Base-by-base conservation (phyloP, 1,139 yeast species). In the Petasospora fabianii region DNA sequence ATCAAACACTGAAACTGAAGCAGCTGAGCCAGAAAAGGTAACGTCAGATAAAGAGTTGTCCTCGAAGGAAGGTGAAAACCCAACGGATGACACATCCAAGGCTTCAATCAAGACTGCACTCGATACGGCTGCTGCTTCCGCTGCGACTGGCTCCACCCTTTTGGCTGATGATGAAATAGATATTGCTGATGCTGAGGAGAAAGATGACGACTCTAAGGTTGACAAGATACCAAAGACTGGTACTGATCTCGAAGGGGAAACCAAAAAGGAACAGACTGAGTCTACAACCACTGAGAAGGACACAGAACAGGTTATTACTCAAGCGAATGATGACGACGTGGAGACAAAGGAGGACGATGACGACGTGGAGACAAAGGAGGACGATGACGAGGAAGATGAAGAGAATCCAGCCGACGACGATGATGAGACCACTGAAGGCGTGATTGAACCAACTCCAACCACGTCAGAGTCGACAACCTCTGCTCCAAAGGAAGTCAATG, bases 401-500 rank as follows among this genome's bases (percentile, higher is more conserved):
- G 24, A n/a, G n/a, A n/a, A n/a, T n/a, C n/a, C n/a, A n/a, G 26
- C 12, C n/a, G 13, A 12, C 6, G 26, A 22, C 12, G 26, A 12
- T 13, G 33, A 30, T 13, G 19, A 3, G 6, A 5, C n/a, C 4
- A 20, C 27, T 21, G 32, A 34, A 13, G 38, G 38, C 12, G 24
- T 35, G 10, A 13, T 15, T 8, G 38, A 35, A 13, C 38, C 34
- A 13, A 26, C 28, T 5, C 38, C 34, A 5, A 26, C 28, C n/a
- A 26, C 22, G 22, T 20, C 22, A n/a, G n/a, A n/a, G n/a, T n/a
- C n/a, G n/a, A n/a, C n/a, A n/a, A n/a, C n/a, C n/a, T n/a, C n/a
- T n/a, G n/a, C n/a, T n/a, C n/a, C n/a, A n/a, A n/a, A n/a, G n/a
- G n/a, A 30, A 20, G 19, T 20, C 27, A 11, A 11, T 20, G 33